These are phyloP conservation scores for Adenanthera pavonina DNA, from an alignment of 306 rosid species.

Conservation along the genomic window DNA sequence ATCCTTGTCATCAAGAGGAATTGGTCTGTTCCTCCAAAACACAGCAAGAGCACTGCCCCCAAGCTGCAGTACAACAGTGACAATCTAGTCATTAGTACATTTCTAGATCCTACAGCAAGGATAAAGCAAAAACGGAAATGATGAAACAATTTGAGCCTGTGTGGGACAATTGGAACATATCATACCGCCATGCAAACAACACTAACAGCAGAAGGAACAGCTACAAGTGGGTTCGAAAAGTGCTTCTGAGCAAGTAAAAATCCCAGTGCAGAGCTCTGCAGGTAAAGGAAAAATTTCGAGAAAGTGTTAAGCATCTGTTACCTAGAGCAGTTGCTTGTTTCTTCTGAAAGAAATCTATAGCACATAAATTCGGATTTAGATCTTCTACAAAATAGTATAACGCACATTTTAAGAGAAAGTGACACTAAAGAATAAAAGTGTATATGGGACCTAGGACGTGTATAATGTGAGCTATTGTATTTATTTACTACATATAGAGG, in stretches of 20 bases:
- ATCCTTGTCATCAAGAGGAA: conserved; percentile 84
- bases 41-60: conserved; percentile 97
- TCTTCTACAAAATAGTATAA: neutral
- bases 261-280: conserved; percentile 96
- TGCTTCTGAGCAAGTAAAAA: conserved; percentile 96
- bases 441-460: neutral
- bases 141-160: conserved; percentile 2
- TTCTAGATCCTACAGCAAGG: conserved; percentile 19
- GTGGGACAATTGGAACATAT: conserved; percentile 14
- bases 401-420: neutral
- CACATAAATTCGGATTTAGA: neutral
- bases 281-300: neutral
- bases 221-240: conserved; percentile 85
- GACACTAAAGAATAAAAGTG: neutral
- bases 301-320: neutral
- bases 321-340: neutral
- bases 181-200: conserved; percentile 97
- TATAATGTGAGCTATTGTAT: too few species aligned
- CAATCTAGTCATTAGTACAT: conserved; percentile 12
- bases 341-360: neutral
- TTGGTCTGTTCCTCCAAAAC: conserved; percentile 81
- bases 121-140: conserved; percentile 13
- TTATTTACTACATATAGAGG: neutral
- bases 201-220: conserved; percentile 95
- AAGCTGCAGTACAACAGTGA: conserved; percentile 55